A percentile compares a stretch with the other conserved stretches of the same genome.
These are phyloP conservation scores for Candida schatavii DNA, from an alignment of 805 yeast species.

Conservation along the genomic window DNA sequence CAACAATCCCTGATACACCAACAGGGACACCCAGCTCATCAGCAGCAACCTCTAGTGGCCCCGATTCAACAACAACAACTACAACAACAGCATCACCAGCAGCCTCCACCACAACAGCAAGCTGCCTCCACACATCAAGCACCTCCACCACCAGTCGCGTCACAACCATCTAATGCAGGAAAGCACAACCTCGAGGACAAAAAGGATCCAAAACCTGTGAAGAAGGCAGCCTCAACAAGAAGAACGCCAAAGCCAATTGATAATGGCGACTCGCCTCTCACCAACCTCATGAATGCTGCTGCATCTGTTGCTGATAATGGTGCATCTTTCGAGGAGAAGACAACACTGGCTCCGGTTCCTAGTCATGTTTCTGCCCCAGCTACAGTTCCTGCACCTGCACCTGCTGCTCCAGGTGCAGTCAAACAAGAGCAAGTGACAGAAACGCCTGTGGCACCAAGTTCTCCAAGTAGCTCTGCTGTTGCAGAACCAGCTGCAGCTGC, in stretches of 20 bases:
- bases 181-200: slow-evolving; percentile 42
- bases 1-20: slow-evolving; percentile 5
- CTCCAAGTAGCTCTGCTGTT: neutral
- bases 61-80: slow-evolving; percentile 1
- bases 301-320: slow-evolving; percentile 2
- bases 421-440: neutral
- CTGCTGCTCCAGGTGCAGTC: slow-evolving; percentile 6
- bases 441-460: neutral
- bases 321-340: slow-evolving; percentile 2
- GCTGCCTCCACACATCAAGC: slow-evolving; percentile 2
- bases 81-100: slow-evolving; percentile 3
- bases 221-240: slow-evolving; percentile 19
- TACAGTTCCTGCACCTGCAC: slow-evolving; percentile 8
- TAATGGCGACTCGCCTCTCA: slow-evolving; percentile 1
- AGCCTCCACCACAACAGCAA: slow-evolving; percentile 5
- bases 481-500: neutral
- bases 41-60: slow-evolving; percentile 11
- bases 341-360: slow-evolving; percentile 6
- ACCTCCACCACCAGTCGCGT: slow-evolving; percentile 4
- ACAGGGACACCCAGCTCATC: slow-evolving; percentile 9
- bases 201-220: slow-evolving; percentile 24
- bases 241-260: slow-evolving; percentile 5
- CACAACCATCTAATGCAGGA: slow-evolving; percentile 8
- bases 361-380: slow-evolving; percentile 10
- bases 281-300: slow-evolving; percentile 2